Evolutionary conservation across 306 rosid species (phyloP).

Genomic region (Crotalaria pallida): DNA sequence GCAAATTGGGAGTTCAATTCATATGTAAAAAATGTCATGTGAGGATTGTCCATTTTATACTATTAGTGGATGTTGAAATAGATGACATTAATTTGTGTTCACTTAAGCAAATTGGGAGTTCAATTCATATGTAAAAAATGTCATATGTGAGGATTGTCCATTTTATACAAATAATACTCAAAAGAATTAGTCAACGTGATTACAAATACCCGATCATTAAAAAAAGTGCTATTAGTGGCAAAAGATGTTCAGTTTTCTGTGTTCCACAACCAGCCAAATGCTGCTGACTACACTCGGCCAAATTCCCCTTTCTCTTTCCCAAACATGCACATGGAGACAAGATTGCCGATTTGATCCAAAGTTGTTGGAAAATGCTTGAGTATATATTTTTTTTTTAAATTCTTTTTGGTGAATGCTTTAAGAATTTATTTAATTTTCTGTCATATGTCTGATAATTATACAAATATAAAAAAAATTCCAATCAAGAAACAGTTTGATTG

Average conservation of each 20-base stretch:
- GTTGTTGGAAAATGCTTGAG: neutral
- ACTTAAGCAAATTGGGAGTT: too few species aligned
- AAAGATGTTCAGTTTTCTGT: neutral
- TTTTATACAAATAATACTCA: too few species aligned
- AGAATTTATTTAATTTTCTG: neutral
- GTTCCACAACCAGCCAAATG: neutral
- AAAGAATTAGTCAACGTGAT: too few species aligned
- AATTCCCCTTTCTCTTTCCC: neutral
- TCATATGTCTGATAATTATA: neutral
- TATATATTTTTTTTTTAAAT: too few species aligned
- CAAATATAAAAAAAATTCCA: neutral
- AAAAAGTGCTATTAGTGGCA: neutral
- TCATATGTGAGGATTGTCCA: too few species aligned
- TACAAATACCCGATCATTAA: too few species aligned
- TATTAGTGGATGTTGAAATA: too few species aligned
- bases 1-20: too few species aligned
- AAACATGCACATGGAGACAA: conserved; percentile 6
- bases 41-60: too few species aligned
- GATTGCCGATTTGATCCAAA: neutral
- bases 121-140: too few species aligned
- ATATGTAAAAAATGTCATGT: too few species aligned
- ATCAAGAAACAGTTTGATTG: neutral
- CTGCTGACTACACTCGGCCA: neutral
- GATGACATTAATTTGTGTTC: too few species aligned
- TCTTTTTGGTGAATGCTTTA: neutral